Evolutionary conservation across 805 yeast species (phyloP), one percentile per base, ranked within the genome.

Genomic region (Metschnikowia continentalis): DNA sequence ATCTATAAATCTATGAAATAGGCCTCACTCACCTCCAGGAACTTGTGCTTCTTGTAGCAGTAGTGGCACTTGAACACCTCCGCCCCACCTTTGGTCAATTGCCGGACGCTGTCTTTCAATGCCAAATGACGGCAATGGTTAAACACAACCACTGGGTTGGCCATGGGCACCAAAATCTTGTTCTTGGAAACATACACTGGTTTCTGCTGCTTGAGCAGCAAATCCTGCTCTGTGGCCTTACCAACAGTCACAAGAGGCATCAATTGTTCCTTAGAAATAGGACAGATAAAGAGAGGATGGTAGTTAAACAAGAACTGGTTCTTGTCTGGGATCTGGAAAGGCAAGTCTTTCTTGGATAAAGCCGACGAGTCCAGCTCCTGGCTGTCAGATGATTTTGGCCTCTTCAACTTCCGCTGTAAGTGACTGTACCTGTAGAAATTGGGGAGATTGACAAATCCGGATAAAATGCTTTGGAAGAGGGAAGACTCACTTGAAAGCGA

Each of bases 251-350:
- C 65, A 13, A 70, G 60, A 14, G 78, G 78, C 35, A 71, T 58
- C 23, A 71, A 54, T 51, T 74, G 77, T 49, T 74, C 78, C 53
- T 72, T 71, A 4, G 77, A 68, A 11, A 74, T 72, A 3, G 78
- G 77, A 54, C 78, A 74, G n/a, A 73, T 71, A 58, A 74, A 74
- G 11, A 74, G 72, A 4, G 77, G 76, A 58, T 74, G 78, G 57
- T 68, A 68, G 33, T 66, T 64, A 59, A 74, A 74, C 26, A 73
- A 59, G 48, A 72, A 71, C 48, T 73, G 57, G 55, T 66, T 69
- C 13, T 70, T 59, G 51, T 72, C 75, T 0, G 76, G 74, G 19
- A 74, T 56, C 55, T 69, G 75, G 56, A 74, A 74, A 7, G 78
- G 77, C 38, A 74, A 55, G 50, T 74, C 78, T 53, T 59, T 54